Evolutionary conservation across 2,329 filamentous ascomycete genomes (phyloP).

Genomic region (Teratosphaeria pseudoeucalypti): DNA sequence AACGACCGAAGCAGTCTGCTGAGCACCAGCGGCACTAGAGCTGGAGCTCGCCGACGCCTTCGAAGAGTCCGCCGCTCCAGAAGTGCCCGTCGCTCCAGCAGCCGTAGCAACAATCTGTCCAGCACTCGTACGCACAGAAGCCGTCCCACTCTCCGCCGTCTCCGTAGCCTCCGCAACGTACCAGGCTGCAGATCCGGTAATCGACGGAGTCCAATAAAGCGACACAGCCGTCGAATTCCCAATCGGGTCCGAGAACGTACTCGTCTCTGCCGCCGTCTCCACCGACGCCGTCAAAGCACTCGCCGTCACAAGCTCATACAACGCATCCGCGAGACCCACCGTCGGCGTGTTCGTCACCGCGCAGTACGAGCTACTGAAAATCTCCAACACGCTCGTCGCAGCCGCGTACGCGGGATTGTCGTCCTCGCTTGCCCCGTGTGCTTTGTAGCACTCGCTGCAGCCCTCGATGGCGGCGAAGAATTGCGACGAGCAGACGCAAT

Average conservation of each 20-base stretch:
- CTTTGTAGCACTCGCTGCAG: conserved; percentile 15
- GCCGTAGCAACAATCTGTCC: conserved; percentile 10
- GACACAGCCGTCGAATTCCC: conserved; percentile 20
- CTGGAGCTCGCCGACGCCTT: not conserved
- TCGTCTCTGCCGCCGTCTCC: not conserved
- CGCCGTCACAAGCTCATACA: conserved; percentile 3
- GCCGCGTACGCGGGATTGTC: not conserved
- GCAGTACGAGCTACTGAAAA: conserved; percentile 15
- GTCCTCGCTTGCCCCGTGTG: conserved; percentile 10
- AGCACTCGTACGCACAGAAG: conserved; percentile 3
- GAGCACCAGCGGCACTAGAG: not conserved
- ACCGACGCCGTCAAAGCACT: not conserved
- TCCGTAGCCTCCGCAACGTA: conserved; percentile 12
- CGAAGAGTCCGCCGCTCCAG: not conserved
- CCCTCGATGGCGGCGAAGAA: conserved; percentile 13
- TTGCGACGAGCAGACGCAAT: conserved; percentile 19
- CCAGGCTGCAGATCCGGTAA: conserved; percentile 15
- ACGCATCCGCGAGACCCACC: conserved; percentile 10
- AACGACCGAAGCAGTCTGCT: not conserved
- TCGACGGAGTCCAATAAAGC: conserved; percentile 17
- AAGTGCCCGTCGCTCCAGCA: not conserved
- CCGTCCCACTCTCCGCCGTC: conserved; percentile 1
- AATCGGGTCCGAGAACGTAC: conserved; percentile 16
- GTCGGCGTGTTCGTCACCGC: conserved; percentile 16
- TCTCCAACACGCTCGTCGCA: conserved; percentile 2